Conservation (phyloP, 176 grass and related monocot species). For the Sorghum bicolor region Sorghum_bicolor_NCBIv3 NC_012870.2:4431001-4431500, state of each 20-base stretch:
- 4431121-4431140: not conserved
- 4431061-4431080: constrained; percentile 91
- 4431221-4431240: constrained; percentile 82
- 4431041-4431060: constrained; percentile 93
- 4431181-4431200: constrained; percentile 82
- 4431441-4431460: constrained; percentile 99
- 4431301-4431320: not conserved
- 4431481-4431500: constrained; percentile 73
- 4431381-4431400: constrained; percentile 51
- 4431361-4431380: not conserved
- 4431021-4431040: constrained; percentile 65
- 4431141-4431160: not conserved
- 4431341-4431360: not conserved
- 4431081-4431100: constrained; percentile 92
- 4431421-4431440: constrained; percentile 97
- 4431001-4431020: not conserved
- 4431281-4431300: constrained; percentile 78
- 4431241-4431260: constrained; percentile 92
- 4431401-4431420: constrained; percentile 96
- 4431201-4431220: constrained; percentile 90
- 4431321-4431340: constrained; percentile 1
- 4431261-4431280: constrained; percentile 94
- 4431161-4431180: not conserved
- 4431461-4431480: constrained; percentile 88
- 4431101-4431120: constrained; percentile 47